Conservation (phyloP, 2,329 filamentous ascomycete species). For the Bisporella sp. region DNA sequence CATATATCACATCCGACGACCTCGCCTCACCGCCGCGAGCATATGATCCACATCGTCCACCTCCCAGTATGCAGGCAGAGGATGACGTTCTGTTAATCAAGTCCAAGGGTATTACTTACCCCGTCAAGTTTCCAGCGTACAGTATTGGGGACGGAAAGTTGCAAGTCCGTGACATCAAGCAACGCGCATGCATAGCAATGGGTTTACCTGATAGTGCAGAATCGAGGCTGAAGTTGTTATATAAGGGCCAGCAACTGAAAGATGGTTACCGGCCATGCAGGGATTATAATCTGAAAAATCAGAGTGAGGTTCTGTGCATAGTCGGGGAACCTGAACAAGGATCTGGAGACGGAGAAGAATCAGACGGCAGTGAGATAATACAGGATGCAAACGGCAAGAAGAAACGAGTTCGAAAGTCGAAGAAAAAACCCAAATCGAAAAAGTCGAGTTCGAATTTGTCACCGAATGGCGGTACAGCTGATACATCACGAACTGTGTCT, state of each 20-base stretch:
- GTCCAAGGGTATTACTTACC: constrained; percentile 58
- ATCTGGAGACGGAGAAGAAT: constrained; percentile 36
- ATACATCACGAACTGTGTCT: constrained; percentile 21
- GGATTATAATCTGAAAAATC: constrained; percentile 55
- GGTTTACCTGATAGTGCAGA: constrained; percentile 46
- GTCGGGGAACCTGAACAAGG: constrained; percentile 44
- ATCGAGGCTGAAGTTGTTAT: constrained; percentile 57
- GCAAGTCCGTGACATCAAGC: constrained; percentile 56
- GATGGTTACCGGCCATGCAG: constrained; percentile 50
- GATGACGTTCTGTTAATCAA: constrained; percentile 68
- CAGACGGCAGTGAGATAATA: constrained; percentile 30
- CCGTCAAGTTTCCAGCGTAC: constrained; percentile 67
- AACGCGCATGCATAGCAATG: constrained; percentile 61
- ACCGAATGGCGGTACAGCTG: constrained; percentile 29
- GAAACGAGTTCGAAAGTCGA: constrained; percentile 28
- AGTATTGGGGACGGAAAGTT: constrained; percentile 70
- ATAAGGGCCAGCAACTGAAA: constrained; percentile 66
- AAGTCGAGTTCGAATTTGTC: constrained; percentile 23
- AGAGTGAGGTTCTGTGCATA: constrained; percentile 53
- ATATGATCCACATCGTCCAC: constrained; percentile 36
- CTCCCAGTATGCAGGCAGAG: constrained; percentile 38
- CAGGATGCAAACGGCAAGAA: constrained; percentile 12
- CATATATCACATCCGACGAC: constrained; percentile 77
- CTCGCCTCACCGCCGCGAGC: constrained; percentile 41
- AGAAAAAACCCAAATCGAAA: constrained; percentile 32